These are phyloP conservation scores for Madurella mycetomatis DNA, from an alignment of 2,329 filamentous ascomycete genomes.

Conservation along the genomic window DNA sequence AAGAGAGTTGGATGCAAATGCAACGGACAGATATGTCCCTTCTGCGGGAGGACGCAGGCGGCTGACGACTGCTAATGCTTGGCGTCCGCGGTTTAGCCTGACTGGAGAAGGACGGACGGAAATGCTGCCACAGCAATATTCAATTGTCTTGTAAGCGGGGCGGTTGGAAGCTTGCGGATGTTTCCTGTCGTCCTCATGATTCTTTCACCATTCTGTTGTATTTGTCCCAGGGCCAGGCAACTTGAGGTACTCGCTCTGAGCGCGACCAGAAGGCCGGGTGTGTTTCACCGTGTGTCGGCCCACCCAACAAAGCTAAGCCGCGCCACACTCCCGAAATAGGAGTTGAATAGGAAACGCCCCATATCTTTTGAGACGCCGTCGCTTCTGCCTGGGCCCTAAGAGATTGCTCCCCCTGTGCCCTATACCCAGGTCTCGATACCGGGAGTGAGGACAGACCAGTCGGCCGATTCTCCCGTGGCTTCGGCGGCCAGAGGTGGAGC, in stretches of 20 bases:
- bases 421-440: background rate
- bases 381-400: background rate
- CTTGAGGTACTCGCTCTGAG: background rate
- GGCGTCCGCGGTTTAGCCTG: slow-evolving; percentile 13
- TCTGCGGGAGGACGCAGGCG: slow-evolving; percentile 4
- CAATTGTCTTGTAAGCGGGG: background rate
- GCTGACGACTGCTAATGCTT: slow-evolving; percentile 20
- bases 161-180: background rate
- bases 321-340: slow-evolving; percentile 11
- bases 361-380: background rate
- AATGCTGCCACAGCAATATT: background rate
- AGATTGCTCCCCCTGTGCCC: background rate
- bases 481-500: background rate
- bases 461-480: background rate
- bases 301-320: slow-evolving; percentile 15
- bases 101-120: background rate
- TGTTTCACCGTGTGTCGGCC: slow-evolving; percentile 14
- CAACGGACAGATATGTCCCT: slow-evolving; percentile 21
- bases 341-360: slow-evolving; percentile 12
- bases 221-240: no score
- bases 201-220: background rate
- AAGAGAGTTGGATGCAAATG: background rate
- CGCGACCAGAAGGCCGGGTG: background rate
- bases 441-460: background rate
- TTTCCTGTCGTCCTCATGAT: background rate